phyloP scores from a whole-genome alignment of 1,139 yeast species.

The Taphrina betulina region DNA sequence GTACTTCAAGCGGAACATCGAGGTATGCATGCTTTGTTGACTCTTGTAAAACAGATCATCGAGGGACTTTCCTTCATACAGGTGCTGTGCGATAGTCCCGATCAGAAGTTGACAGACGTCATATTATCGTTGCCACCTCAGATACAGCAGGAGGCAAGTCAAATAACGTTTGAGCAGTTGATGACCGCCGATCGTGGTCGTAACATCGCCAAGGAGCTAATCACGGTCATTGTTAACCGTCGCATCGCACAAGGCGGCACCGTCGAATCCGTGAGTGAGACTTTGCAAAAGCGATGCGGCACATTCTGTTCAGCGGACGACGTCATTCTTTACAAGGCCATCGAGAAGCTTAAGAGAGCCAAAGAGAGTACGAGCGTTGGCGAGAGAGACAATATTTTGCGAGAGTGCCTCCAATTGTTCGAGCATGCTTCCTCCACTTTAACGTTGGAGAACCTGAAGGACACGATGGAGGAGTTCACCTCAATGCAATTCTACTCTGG shows the following conservation, averaged over 20 bases:
- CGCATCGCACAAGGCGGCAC: conserved; percentile 90
- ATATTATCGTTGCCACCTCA: conserved; percentile 66
- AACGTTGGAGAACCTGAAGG: conserved; percentile 74
- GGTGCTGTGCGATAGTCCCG: conserved; percentile 70
- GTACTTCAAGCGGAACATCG: conserved; percentile 89
- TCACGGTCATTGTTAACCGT: conserved; percentile 83
- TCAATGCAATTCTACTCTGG: conserved; percentile 78
- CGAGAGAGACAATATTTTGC: conserved; percentile 69
- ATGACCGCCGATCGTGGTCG: conserved; percentile 66
- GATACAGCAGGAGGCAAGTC: conserved; percentile 65
- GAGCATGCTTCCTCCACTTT: conserved; percentile 78
- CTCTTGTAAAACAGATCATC: conserved; percentile 72
- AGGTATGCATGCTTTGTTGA: conserved; percentile 75
- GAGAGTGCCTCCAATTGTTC: conserved; percentile 71
- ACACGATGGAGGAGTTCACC: conserved; percentile 74
- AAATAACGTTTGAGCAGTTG: conserved; percentile 69
- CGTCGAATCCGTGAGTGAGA: conserved; percentile 82
- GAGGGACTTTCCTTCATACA: conserved; percentile 87
- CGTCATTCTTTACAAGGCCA: conserved; percentile 88
- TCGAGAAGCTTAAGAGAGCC: conserved; percentile 86
- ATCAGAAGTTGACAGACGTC: conserved; percentile 58
- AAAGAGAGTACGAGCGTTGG: conserved; percentile 55
- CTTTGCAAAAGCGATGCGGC: conserved; percentile 89
- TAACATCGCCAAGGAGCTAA: conserved; percentile 75
- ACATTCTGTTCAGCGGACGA: conserved; percentile 93